Evolutionary conservation across 2,329 filamentous ascomycete species (phyloP).

Genomic region (Orbilia quercus): DNA sequence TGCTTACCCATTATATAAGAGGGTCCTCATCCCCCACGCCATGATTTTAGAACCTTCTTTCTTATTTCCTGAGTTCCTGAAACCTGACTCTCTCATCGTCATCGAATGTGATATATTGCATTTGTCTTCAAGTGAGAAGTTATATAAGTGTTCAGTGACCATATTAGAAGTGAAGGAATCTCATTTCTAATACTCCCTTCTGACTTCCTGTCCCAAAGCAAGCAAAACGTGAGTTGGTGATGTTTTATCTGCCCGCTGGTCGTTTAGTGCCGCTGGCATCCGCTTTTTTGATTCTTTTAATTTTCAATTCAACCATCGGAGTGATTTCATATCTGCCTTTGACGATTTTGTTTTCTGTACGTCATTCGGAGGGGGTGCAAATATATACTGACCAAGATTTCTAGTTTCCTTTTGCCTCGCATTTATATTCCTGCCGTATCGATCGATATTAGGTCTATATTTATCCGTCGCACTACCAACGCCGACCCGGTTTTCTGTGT

Average conservation of each 20-base stretch:
- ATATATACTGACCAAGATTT: constrained; percentile 26
- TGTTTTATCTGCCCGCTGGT: constrained; percentile 14
- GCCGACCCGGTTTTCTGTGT: constrained; percentile 10
- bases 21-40: constrained; percentile 49
- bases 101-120: constrained; percentile 42
- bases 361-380: constrained; percentile 3
- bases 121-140: constrained; percentile 51
- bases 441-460: too few relatives aligned
- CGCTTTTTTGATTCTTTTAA: constrained; percentile 5
- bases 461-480: background rate
- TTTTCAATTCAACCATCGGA: constrained; percentile 1
- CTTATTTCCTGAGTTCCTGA: constrained; percentile 49
- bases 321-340: constrained; percentile 12
- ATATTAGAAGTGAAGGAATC: constrained; percentile 40
- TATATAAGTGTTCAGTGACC: constrained; percentile 42
- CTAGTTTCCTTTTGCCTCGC: constrained; percentile 9
- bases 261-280: constrained; percentile 27
- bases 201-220: constrained; percentile 9
- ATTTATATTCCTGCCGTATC: background rate
- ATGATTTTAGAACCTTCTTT: constrained; percentile 30
- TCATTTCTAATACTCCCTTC: constrained; percentile 33
- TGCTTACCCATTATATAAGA: constrained; percentile 50
- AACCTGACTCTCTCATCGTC: constrained; percentile 51
- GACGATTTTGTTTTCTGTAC: constrained; percentile 8
- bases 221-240: constrained; percentile 45